A percentile compares a stretch with the other conserved stretches of the same genome.
phyloP scores from a whole-genome alignment of 2,329 filamentous ascomycete species.

The Colletotrichum chrysophilum region DNA sequence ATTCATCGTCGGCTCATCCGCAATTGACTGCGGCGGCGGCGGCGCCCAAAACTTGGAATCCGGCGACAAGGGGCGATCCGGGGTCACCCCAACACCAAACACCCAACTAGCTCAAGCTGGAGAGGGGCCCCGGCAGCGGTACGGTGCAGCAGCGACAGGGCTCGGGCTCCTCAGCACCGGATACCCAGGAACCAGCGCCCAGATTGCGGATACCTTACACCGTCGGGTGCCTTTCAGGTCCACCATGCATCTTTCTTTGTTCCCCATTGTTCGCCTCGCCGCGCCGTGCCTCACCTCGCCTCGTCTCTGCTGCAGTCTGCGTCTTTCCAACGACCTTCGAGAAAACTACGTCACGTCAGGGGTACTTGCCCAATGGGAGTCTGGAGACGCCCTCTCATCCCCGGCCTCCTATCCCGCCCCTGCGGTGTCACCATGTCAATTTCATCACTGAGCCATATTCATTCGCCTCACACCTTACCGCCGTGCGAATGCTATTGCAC shows the following conservation, averaged over 20 bases:
- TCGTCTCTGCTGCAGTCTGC: not conserved
- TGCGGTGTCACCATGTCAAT: not conserved
- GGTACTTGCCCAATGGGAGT: not conserved
- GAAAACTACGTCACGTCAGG: conserved; percentile 15
- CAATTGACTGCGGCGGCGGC: not conserved
- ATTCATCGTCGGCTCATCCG: not conserved
- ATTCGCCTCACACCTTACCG: not conserved
- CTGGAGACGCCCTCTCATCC: not conserved
- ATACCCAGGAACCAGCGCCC: conserved; percentile 18
- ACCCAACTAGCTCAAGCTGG: not conserved
- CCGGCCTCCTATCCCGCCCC: not conserved
- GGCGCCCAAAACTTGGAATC: not conserved
- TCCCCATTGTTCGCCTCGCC: not conserved
- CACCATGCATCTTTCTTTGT: not conserved
- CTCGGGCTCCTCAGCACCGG: conserved; percentile 4
- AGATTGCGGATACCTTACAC: not conserved
- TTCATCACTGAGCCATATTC: not conserved
- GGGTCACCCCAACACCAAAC: not conserved
- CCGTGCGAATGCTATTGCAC: not conserved
- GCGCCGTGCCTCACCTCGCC: not conserved
- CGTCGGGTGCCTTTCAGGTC: not conserved
- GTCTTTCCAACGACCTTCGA: conserved; percentile 14
- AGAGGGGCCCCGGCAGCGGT: conserved; percentile 9
- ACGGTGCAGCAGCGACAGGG: conserved; percentile 7
- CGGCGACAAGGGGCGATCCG: not conserved